A percentile compares a stretch with the other conserved stretches of the same genome.
These are phyloP conservation scores for Colletotrichum musicola DNA, from an alignment of 2,329 filamentous ascomycete genomes.

Conservation along the genomic window DNA sequence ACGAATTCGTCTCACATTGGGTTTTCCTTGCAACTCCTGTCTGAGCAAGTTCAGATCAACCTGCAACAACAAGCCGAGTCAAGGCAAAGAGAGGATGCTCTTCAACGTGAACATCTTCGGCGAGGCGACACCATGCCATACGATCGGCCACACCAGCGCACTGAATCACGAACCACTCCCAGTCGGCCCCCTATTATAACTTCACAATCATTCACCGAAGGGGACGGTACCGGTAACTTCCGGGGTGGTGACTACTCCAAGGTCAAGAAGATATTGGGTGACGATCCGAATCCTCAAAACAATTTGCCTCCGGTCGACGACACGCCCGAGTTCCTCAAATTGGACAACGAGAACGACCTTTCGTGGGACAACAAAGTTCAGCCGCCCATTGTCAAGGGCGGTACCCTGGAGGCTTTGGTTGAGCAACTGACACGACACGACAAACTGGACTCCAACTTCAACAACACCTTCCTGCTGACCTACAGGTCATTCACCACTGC, in stretches of 20 bases:
- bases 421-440: conserved; percentile 97
- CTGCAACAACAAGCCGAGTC: conserved; percentile 58
- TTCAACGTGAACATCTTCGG: conserved; percentile 65
- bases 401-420: conserved; percentile 88
- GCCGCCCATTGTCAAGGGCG: conserved; percentile 84
- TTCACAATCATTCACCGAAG: conserved; percentile 75
- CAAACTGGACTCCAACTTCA: conserved; percentile 94
- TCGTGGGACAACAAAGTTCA: conserved; percentile 88
- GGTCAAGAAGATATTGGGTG: conserved; percentile 75
- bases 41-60: conserved; percentile 79
- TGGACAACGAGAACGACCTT: conserved; percentile 90
- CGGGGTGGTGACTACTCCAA: conserved; percentile 74
- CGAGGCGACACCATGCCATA: conserved; percentile 71
- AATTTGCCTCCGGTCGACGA: conserved; percentile 73
- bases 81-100: conserved; percentile 59
- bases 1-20: conserved; percentile 88
- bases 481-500: conserved; percentile 96
- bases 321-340: conserved; percentile 83
- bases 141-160: conserved; percentile 66
- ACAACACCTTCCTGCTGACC: conserved; percentile 96
- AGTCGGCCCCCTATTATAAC: conserved; percentile 62
- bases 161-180: conserved; percentile 63
- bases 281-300: conserved; percentile 68
- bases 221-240: conserved; percentile 65
- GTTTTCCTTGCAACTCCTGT: conserved; percentile 87